phyloP scores from a whole-genome alignment of 192 early-diverging fungal genomes.

The Obelidium mucronatum region DNA sequence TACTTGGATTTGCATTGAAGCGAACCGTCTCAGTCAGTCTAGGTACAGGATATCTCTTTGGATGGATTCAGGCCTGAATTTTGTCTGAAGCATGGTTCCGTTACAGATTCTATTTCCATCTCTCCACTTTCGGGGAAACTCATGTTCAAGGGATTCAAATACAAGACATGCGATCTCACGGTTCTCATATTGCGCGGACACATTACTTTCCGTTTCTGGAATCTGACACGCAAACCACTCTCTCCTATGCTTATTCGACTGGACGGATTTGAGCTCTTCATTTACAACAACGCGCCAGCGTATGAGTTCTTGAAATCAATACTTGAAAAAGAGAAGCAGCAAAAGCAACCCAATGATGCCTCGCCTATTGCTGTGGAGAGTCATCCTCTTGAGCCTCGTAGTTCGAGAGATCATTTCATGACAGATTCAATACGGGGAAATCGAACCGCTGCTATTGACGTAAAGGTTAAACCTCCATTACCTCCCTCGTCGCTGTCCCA shows the following conservation, averaged over 20 bases:
- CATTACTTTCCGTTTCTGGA: slow-evolving; percentile 77
- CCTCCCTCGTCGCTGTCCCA: background rate
- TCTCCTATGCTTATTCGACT: slow-evolving; percentile 66
- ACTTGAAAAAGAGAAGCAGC: slow-evolving; percentile 22
- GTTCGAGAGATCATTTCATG: background rate
- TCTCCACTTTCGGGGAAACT: slow-evolving; percentile 75
- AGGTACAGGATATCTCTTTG: no score
- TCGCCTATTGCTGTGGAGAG: background rate
- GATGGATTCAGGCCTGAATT: background rate
- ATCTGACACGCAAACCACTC: background rate
- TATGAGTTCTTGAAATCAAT: slow-evolving; percentile 63
- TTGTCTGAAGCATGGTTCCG: no score
- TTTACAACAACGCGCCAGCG: slow-evolving; percentile 78
- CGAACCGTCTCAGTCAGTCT: background rate
- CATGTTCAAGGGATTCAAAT: slow-evolving; percentile 79
- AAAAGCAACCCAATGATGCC: background rate
- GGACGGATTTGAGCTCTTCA: slow-evolving; percentile 82
- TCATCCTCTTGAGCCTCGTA: background rate
- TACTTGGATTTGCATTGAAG: background rate
- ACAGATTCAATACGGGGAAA: background rate
- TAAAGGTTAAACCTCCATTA: background rate
- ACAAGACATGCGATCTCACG: slow-evolving; percentile 74
- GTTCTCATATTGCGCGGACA: slow-evolving; percentile 75
- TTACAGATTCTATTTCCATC: slow-evolving; percentile 64
- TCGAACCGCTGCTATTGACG: background rate